phyloP scores from a whole-genome alignment of 352 stramenopile species.

The Phytophthora multivora region DNA sequence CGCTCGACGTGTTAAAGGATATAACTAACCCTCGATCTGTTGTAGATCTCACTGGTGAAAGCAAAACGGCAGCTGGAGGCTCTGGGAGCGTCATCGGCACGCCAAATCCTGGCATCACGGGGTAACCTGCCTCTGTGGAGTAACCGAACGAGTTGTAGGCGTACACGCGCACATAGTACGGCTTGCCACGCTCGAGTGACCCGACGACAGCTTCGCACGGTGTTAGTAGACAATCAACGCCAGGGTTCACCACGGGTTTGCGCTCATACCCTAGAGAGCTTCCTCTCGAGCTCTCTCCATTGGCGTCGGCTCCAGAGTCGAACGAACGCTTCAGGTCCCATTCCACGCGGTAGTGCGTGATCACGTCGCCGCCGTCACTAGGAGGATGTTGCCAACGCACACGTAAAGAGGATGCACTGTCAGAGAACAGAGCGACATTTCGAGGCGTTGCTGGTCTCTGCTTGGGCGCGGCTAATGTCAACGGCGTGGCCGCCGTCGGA shows the following conservation, averaged over 20 bases:
- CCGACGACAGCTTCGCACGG: constrained; percentile 88
- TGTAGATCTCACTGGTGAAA: constrained; percentile 46
- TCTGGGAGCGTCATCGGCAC: constrained; percentile 80
- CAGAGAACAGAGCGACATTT: constrained; percentile 75
- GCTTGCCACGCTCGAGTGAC: constrained; percentile 66
- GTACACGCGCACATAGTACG: constrained; percentile 93
- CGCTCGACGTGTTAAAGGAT: constrained; percentile 64
- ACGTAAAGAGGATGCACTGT: constrained; percentile 75
- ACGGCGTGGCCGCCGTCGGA: constrained; percentile 75
- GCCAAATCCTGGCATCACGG: constrained; percentile 62
- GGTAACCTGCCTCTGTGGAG: constrained; percentile 66
- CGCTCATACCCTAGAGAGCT: constrained; percentile 81
- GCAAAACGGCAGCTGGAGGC: constrained; percentile 54
- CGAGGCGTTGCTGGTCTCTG: constrained; percentile 88
- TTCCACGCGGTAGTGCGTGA: constrained; percentile 95
- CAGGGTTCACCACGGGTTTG: constrained; percentile 69
- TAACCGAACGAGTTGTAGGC: constrained; percentile 94
- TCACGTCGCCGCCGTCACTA: constrained; percentile 90
- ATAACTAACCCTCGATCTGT: constrained; percentile 63
- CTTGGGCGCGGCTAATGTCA: constrained; percentile 72
- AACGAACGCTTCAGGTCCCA: constrained; percentile 93
- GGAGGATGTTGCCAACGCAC: constrained; percentile 90
- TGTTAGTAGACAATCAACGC: constrained; percentile 76
- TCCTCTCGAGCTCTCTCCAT: constrained; percentile 40
- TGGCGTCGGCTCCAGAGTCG: constrained; percentile 51